Base-by-base conservation (phyloP, 2,329 filamentous ascomycete species). In the Gliomastix tumulicola region DNA sequence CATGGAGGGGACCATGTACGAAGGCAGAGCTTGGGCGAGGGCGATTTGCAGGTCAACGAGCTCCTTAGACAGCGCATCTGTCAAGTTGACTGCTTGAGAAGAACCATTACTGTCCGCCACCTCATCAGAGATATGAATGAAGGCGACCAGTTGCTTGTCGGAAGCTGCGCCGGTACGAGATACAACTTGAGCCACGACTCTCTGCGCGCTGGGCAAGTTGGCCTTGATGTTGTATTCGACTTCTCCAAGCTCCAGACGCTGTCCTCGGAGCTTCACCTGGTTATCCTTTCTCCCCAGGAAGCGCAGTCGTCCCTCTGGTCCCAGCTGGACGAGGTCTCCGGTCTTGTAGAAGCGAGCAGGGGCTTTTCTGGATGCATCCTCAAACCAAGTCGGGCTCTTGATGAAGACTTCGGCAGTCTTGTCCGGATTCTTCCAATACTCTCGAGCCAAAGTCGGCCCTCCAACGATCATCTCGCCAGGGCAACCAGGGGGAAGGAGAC, bases 241-340 rank as follows among this genome's bases (percentile, higher is more conserved):
- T 36, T 55, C 53, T 3, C 45, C 49, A 2, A 72, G 57, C 51
- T 71, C 78, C 38, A 75, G 60, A 32, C 73, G 54, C 39, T 68
- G 75, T 10, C 79, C 79, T 15, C 61, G 9, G 79, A 53, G 49
- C 79, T 79, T 34, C 77, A 64, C 46, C 79, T 74, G 0, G 64
- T 64, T 43, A 79, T 74, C 74, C 43, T 73, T 74, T 8, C 75
- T 60, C n/a, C 72, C 73, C 25, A 71, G 44, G 30, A 64, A 70
- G 0, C 54, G 40, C 8, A 73, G 47, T 4, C 45, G 45, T 1
- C 64, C 63, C 37, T 69, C 57, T 0, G 51, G 49, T 16, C 57
- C 45, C 18, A 67, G 66, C 23, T 47, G 53, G 1, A 55, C 68
- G 16, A 72, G 50, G 41, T 73, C 69, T 8, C 68, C 69, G 2